These are phyloP conservation scores for Nannochloris sp. DNA, from an alignment of 139 green algal genomes.

Conservation along the genomic window DNA sequence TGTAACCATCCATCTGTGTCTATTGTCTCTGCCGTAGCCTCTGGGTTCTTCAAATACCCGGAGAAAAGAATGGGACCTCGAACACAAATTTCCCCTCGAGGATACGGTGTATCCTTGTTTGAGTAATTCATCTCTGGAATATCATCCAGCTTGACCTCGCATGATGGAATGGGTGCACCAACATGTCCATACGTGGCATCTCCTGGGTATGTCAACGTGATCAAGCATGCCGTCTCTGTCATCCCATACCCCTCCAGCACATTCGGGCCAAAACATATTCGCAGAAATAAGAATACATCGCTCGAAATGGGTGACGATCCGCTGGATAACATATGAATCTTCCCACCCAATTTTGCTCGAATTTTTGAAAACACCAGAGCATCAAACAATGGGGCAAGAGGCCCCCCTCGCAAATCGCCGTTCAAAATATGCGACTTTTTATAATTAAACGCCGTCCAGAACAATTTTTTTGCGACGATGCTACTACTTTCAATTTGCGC, in stretches of 20 bases:
- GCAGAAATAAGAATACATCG: slow-evolving; percentile 89
- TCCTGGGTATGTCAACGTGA: slow-evolving; percentile 50
- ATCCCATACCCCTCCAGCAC: slow-evolving; percentile 62
- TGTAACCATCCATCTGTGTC: slow-evolving; percentile 92
- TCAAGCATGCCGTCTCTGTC: slow-evolving; percentile 87
- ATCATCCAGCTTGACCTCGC: slow-evolving; percentile 86
- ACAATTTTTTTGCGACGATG: slow-evolving; percentile 55
- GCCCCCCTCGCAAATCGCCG: slow-evolving; percentile 54
- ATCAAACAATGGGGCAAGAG: slow-evolving; percentile 75
- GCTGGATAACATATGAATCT: slow-evolving; percentile 48
- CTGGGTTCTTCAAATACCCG: slow-evolving; percentile 76
- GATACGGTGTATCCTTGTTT: slow-evolving; percentile 62
- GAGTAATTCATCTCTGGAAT: slow-evolving; percentile 96
- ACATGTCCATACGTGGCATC: slow-evolving; percentile 67
- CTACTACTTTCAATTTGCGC: slow-evolving; percentile 35
- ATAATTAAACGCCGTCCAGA: slow-evolving; percentile 61
- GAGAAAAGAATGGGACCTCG: slow-evolving; percentile 82
- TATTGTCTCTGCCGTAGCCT: slow-evolving; percentile 67
- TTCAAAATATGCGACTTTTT: slow-evolving; percentile 55
- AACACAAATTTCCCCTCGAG: slow-evolving; percentile 80
- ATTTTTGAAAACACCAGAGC: slow-evolving; percentile 93
- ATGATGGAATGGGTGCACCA: slow-evolving; percentile 66
- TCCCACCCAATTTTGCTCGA: slow-evolving; percentile 56
- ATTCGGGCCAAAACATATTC: slow-evolving; percentile 74
- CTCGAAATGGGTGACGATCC: slow-evolving; percentile 82